Base-by-base conservation (phyloP, 768 basidiomycete genomes). In the Flagelloscypha sp. region DNA sequence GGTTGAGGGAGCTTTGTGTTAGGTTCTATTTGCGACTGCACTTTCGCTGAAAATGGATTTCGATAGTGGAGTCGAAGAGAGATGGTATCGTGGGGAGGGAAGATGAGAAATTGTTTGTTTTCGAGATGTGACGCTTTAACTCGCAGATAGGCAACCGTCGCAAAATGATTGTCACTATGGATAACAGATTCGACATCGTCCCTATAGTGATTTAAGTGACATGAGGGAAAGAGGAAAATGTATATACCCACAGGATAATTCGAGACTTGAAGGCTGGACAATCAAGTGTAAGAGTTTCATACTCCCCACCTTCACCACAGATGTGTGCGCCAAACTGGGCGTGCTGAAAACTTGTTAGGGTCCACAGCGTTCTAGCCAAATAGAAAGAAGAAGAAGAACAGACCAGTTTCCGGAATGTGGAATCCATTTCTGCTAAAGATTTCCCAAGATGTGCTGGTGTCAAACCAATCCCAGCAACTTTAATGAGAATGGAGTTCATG, bases 241-340 rank as follows among this genome's bases (percentile, higher is more conserved):
- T 16, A 24, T 22, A 7, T n/a, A 48, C 80, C 48, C 47, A 88
- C 79, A 97, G 53, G 6, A 62, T 53, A 23, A 99, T 81, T 7
- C 71, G 66, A 24, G 70, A 69, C 46, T 87, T 86, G 72, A 93
- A 98, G 9, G 94, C 50, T 0, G 93, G 87, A 42, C 84, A 85
- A 46, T 95, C 87, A 9, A 92, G 62, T 1, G 94, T 97, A 38
- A 98, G 63, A 0, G 83, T 87, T 54, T 99, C 95, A 57, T 97
- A 99, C 61, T 99, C 95, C 2, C 95, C 95, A 2, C 95, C 95
- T 61, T 99, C 95, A 7, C 95, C 95, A 43, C 94, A 97, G 2
- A 94, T 72, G 52, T 99, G 95, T 1, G 84, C 80, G 4, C 92
- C 92, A 48, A 90, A 99, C 18, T 76, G 58, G 7, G 59, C 51